Conservation (phyloP, 164 flowering plant genomes). For the Saururus chinensis region DNA sequence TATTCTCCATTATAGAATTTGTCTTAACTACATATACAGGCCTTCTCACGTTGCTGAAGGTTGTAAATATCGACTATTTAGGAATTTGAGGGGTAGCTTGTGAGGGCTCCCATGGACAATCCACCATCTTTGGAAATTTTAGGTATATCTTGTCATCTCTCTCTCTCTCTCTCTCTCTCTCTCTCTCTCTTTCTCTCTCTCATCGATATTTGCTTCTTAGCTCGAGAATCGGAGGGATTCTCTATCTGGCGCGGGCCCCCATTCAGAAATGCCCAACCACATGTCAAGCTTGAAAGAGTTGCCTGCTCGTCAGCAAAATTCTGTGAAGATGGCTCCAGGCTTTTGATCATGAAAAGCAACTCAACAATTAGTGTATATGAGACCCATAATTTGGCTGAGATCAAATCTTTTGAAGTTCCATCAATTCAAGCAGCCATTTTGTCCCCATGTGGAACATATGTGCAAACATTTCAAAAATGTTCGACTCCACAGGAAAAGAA, state of each 20-base stretch:
- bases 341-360: constrained; percentile 63
- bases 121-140: constrained; percentile 45
- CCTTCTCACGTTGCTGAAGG: not conserved
- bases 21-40: not conserved
- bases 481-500: constrained; percentile 74
- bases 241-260: constrained; percentile 87
- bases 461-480: constrained; percentile 80
- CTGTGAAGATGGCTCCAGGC: constrained; percentile 70
- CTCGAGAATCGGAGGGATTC: constrained; percentile 71
- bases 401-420: constrained; percentile 52
- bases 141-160: constrained; percentile 34
- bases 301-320: constrained; percentile 52
- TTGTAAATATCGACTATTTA: not conserved
- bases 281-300: constrained; percentile 42
- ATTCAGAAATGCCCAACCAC: constrained; percentile 52
- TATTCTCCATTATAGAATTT: too few species aligned
- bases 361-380: constrained; percentile 49
- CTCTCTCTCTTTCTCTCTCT: not conserved
- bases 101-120: constrained; percentile 16
- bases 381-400: constrained; percentile 32
- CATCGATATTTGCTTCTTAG: constrained; percentile 16
- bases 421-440: constrained; percentile 52
- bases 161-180: not conserved
- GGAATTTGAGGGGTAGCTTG: not conserved
- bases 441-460: constrained; percentile 78